Evolutionary conservation across 2,329 filamentous ascomycete species (phyloP).

Genomic region (Diaporthe velutina): DNA sequence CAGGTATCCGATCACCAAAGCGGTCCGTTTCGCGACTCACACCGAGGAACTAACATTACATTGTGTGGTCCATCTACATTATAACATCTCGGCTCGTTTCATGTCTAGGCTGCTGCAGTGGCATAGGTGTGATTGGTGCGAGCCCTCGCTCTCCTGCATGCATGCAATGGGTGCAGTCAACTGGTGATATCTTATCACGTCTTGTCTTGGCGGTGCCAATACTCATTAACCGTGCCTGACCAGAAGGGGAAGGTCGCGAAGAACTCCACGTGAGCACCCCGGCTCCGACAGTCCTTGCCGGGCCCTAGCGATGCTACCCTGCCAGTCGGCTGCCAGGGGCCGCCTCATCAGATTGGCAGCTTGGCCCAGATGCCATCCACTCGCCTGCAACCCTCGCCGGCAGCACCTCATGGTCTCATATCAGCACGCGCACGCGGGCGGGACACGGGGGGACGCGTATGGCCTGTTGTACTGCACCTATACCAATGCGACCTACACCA

Average conservation of each 20-base stretch:
- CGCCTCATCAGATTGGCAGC: constrained; percentile 3
- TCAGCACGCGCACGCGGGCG: constrained; percentile 22
- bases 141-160: not conserved
- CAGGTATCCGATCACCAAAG: not conserved
- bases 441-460: constrained; percentile 1
- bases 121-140: constrained; percentile 1
- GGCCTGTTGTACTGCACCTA: not conserved
- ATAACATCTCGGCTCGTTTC: not conserved
- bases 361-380: not conserved
- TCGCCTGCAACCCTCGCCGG: not conserved
- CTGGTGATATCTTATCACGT: constrained; percentile 20
- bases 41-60: not conserved
- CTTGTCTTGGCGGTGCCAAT: constrained; percentile 12
- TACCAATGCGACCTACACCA: constrained; percentile 15
- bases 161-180: not conserved
- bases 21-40: not conserved
- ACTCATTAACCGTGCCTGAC: constrained; percentile 17
- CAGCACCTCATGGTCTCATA: constrained; percentile 24
- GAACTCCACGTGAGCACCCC: constrained; percentile 19
- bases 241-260: constrained; percentile 11
- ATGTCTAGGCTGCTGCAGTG: not conserved
- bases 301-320: constrained; percentile 10
- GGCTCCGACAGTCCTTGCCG: not conserved
- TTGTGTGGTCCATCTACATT: not conserved
- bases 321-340: constrained; percentile 3